A percentile compares a stretch with the other conserved stretches of the same genome.
Evolutionary conservation across 1,284 basidiomycete genomes (phyloP).

Genomic region (Schizophyllum commune): DNA sequence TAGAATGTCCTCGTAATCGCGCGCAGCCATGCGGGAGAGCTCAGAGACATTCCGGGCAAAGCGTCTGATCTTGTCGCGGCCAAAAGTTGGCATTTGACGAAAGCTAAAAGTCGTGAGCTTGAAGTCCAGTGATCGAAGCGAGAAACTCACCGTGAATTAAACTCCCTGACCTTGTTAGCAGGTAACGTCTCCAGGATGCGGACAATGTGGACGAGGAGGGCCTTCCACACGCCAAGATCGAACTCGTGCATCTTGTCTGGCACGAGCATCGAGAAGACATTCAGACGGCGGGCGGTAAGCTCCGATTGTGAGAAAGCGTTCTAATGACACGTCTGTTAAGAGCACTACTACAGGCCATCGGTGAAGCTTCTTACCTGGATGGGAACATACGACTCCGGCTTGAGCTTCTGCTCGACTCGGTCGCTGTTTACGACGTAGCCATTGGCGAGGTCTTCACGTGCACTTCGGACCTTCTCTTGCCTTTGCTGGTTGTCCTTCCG

Average conservation of each 20-base stretch:
- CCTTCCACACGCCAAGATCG: constrained; percentile 31
- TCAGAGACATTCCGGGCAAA: constrained; percentile 25
- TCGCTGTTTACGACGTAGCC: neutral
- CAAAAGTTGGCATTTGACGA: constrained; percentile 18
- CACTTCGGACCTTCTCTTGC: too few relatives aligned
- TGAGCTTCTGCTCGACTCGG: neutral
- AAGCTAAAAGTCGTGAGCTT: constrained; percentile 11
- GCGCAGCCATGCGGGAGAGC: constrained; percentile 7
- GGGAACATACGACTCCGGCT: neutral
- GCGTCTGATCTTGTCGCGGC: constrained; percentile 18
- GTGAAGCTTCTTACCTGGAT: neutral
- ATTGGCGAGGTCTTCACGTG: neutral
- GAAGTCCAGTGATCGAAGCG: too few relatives aligned
- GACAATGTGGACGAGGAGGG: constrained; percentile 24
- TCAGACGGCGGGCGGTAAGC: neutral
- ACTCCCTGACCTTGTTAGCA: neutral
- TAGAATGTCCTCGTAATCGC: neutral
- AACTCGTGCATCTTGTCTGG: constrained; percentile 25
- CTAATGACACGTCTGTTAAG: neutral
- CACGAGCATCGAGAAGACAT: neutral
- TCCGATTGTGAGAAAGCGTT: neutral
- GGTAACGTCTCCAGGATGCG: too few relatives aligned
- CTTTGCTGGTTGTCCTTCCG: too few relatives aligned
- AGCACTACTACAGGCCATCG: too few relatives aligned
- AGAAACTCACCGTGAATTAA: constrained; percentile 8